Evolutionary conservation across 148 eudicot species (phyloP), one percentile per base, ranked within the genome.

Genomic region (Beta vulgaris): DNA sequence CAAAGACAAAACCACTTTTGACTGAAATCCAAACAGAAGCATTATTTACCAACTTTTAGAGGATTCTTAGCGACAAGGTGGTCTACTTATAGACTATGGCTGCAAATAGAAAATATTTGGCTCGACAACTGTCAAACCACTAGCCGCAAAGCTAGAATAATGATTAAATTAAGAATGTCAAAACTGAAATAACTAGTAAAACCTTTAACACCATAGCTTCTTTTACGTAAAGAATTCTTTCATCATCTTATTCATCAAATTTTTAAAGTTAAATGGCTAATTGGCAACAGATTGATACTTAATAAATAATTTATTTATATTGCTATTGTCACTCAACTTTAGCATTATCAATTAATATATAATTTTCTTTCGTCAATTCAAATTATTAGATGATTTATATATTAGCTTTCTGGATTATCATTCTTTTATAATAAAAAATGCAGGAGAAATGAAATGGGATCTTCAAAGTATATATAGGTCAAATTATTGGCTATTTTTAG

Each of bases 401-500:
- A n/a, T n/a, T n/a, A n/a, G n/a, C n/a, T n/a, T n/a, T n/a, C n/a
- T n/a, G n/a, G n/a, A n/a, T n/a, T n/a, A n/a, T n/a, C n/a, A n/a
- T n/a, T n/a, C n/a, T n/a, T n/a, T n/a, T n/a, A n/a, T n/a, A n/a
- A n/a, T n/a, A n/a, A n/a, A n/a, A n/a, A n/a, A n/a, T n/a, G n/a
- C n/a, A n/a, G n/a, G 10, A 2, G 8, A 57, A 57, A 57, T 2
- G 3, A 57, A 26, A 57, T 26, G 13, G 34, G 21, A 11, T 57
- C 31, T 26, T 10, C 6, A 57, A 57, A 28, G 4, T 25, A 11
- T 9, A 57, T 25, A 11, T 9, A 57, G 31, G 26, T 57, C 32
- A 57, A 57, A 26, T 28, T 10, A 57, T 57, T 67, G 65, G 57
- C 57, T 51, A 75, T 49, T 53, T 66, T 49, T n/a, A 53, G 21